Conservation (phyloP, 2,329 filamentous ascomycete genomes). For the Penicillium hesseltinei region DNA sequence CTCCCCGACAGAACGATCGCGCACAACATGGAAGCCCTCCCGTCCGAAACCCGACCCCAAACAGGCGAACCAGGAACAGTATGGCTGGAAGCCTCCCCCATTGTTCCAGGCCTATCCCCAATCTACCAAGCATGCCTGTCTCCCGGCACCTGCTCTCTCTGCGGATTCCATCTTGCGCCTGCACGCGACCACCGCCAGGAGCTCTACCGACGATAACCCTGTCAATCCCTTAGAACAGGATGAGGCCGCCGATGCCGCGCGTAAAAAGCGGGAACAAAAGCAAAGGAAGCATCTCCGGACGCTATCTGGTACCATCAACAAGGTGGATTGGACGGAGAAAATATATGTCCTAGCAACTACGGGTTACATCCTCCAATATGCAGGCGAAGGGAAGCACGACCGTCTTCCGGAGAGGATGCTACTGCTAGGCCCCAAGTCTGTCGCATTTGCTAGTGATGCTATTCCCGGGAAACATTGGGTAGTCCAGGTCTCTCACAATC, state of each 20-base stretch:
- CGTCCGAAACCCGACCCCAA: slow-evolving; percentile 28
- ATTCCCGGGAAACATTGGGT: slow-evolving; percentile 52
- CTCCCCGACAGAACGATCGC: slow-evolving; percentile 23
- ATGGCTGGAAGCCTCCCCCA: slow-evolving; percentile 66
- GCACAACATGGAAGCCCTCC: slow-evolving; percentile 21
- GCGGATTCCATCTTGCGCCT: slow-evolving; percentile 67
- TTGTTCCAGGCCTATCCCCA: slow-evolving; percentile 87
- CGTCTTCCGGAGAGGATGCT: slow-evolving; percentile 49
- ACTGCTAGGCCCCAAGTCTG: slow-evolving; percentile 45
- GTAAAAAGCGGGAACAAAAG: slow-evolving; percentile 37
- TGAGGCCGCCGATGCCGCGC: slow-evolving; percentile 19
- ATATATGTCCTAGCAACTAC: slow-evolving; percentile 46
- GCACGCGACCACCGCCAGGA: slow-evolving; percentile 34
- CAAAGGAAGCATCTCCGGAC: slow-evolving; percentile 38
- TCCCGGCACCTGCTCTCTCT: slow-evolving; percentile 66
- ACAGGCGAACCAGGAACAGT: slow-evolving; percentile 25
- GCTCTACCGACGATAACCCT: slow-evolving; percentile 15
- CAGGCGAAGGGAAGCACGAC: slow-evolving; percentile 45
- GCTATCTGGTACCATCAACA: slow-evolving; percentile 38
- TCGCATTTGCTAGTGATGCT: slow-evolving; percentile 51
- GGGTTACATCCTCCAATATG: slow-evolving; percentile 49
- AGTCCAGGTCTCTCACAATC: slow-evolving; percentile 45
- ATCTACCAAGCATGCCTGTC: slow-evolving; percentile 69
- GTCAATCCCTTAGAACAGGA: slow-evolving; percentile 15
- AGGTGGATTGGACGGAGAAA: slow-evolving; percentile 45